These are phyloP conservation scores for Brassica incana DNA, from an alignment of 345 rosid genomes.

Conservation along the genomic window DNA sequence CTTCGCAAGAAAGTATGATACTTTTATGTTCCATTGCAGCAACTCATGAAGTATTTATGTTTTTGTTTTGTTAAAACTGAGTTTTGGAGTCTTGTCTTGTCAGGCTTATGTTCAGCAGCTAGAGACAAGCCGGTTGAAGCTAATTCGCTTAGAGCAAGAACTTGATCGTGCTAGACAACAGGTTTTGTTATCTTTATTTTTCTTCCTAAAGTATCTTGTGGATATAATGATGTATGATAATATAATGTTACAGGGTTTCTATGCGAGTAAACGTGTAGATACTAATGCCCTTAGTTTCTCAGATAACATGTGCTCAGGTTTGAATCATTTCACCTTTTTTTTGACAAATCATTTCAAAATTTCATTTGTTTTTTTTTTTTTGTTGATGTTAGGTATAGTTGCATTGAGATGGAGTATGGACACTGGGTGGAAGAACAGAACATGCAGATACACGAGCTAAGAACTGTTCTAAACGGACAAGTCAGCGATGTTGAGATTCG, in stretches of 20 bases:
- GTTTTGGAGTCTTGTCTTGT: slow-evolving; percentile 23
- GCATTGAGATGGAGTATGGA: slow-evolving; percentile 84
- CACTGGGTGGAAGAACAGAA: slow-evolving; percentile 84
- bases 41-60: slow-evolving; percentile 1
- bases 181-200: neutral
- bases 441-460: slow-evolving; percentile 58
- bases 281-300: slow-evolving; percentile 51
- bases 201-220: neutral
- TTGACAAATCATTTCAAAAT: neutral
- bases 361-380: neutral
- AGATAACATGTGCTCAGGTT: slow-evolving; percentile 66
- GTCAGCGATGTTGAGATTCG: slow-evolving; percentile 60
- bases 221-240: neutral
- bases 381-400: slow-evolving; percentile 54
- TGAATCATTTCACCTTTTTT: slow-evolving; percentile 14
- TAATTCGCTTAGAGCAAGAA: slow-evolving; percentile 86
- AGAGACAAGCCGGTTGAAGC: slow-evolving; percentile 85
- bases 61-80: slow-evolving; percentile 3
- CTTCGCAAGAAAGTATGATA: slow-evolving; percentile 80
- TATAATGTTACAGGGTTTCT: slow-evolving; percentile 42
- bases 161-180: slow-evolving; percentile 77
- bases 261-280: slow-evolving; percentile 55
- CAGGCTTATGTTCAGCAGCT: slow-evolving; percentile 98
- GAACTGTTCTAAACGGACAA: slow-evolving; percentile 62
- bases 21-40: neutral